Base-by-base conservation (phyloP, 768 basidiomycete species). In the Boletus rex-veris region DNA sequence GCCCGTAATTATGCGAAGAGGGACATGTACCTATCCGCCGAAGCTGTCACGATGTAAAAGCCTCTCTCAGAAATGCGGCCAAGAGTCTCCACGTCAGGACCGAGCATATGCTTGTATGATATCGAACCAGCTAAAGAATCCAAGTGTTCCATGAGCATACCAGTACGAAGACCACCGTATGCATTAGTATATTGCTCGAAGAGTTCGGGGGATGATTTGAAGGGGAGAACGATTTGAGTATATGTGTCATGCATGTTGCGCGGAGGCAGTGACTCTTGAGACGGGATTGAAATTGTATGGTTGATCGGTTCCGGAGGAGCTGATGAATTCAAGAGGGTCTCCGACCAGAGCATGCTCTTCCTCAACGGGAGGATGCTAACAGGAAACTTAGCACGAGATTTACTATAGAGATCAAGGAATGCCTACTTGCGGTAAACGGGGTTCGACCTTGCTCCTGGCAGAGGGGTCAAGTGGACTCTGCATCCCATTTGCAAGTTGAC, bases 81-180 rank as follows among this genome's bases (percentile, higher is more conserved):
- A 4, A 85, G 68, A 1, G 76, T 78, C 57, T 78, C 70, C n/a
- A 82, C 79, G 11, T 69, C 71, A 0, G 85, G 86, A 2, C 85
- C 86, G 5, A 89, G 77, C 78, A 90, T 77, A 70, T 92, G 90
- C 65, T 90, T 87, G 70, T 92, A 92, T 5, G 89, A 78, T 53
- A 92, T 89, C 4, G 86, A 87, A 30, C 90, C 90, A 7, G 90
- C 90, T n/a, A 92, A 73, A 4, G 88, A 88, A 65, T 93, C 90
- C 33, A 92, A 75, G 64, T 91, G 85, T 70, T 88, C 85, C 83
- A 89, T 84, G 26, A 90, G 71, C 73, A 82, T 83, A 40, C 88
- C 86, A 2, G 77, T 86, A 39, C 86, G 79, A 56, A 89, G 83
- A 16, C 85, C 84, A 16, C 88, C 88, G 24, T 77, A 75, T 0